Evolutionary conservation across 2,329 filamentous ascomycete species (phyloP).

Genomic region (Nemania sp.): DNA sequence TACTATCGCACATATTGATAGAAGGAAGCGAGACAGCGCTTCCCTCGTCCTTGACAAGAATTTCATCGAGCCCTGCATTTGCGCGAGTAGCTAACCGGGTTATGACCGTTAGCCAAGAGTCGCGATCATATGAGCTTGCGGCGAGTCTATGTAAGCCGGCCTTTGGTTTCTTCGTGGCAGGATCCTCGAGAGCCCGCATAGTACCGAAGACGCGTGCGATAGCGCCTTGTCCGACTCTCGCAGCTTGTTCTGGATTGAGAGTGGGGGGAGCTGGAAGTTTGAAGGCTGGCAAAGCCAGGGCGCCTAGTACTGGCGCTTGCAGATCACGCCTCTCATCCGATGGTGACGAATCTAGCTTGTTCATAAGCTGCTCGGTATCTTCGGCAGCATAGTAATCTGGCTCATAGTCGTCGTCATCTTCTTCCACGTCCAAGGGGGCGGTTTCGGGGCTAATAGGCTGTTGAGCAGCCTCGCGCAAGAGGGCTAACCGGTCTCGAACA

Average conservation of each 20-base stretch:
- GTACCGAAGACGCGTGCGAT: constrained; percentile 78
- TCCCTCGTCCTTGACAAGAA: constrained; percentile 60
- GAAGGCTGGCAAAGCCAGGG: constrained; percentile 74
- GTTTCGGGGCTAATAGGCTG: constrained; percentile 61
- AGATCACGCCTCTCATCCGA: constrained; percentile 53
- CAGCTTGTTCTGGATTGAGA: constrained; percentile 70
- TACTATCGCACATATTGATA: constrained; percentile 61
- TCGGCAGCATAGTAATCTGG: constrained; percentile 81
- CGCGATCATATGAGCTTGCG: constrained; percentile 79
- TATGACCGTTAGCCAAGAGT: constrained; percentile 89
- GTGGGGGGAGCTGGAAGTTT: constrained; percentile 76
- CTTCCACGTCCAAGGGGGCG: constrained; percentile 65
- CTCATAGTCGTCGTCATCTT: constrained; percentile 91
- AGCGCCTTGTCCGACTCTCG: constrained; percentile 74
- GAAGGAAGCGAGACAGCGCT: constrained; percentile 37
- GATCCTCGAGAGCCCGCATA: constrained; percentile 72
- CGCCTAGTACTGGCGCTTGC: constrained; percentile 50
- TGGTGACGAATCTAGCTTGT: constrained; percentile 74
- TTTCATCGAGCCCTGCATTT: constrained; percentile 68
- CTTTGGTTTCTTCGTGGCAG: constrained; percentile 62
- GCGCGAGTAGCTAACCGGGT: constrained; percentile 83
- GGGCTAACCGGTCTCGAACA: constrained; percentile 54
- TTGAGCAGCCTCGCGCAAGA: constrained; percentile 49
- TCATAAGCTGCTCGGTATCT: constrained; percentile 74
- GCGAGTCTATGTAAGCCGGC: constrained; percentile 82